These are phyloP conservation scores for Lasiosphaeria miniovina DNA, from an alignment of 495 filamentous ascomycete species.

Conservation along the genomic window DNA sequence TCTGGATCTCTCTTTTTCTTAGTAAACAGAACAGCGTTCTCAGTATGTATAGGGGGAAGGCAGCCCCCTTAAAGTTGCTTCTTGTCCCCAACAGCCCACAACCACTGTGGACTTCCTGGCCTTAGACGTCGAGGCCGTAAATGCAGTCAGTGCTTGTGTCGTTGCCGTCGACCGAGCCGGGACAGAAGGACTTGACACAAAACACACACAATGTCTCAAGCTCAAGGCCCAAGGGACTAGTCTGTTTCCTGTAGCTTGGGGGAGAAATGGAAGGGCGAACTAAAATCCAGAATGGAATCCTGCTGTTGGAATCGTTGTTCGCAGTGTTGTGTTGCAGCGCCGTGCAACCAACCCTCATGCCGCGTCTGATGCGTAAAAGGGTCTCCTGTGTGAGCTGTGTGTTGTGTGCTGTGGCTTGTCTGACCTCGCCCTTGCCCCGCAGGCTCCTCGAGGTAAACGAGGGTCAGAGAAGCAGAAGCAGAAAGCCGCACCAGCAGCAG, in stretches of 20 bases:
- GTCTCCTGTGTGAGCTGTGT: conserved; percentile 7
- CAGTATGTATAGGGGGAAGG: no score
- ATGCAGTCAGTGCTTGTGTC: not conserved
- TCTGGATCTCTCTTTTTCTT: no score
- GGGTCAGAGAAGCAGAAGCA: conserved; percentile 1
- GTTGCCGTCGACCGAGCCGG: conserved; percentile 12
- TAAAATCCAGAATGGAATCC: conserved; percentile 5
- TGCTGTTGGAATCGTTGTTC: conserved; percentile 10
- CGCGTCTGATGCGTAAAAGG: conserved; percentile 22
- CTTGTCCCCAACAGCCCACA: no score
- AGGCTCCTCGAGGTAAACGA: not conserved
- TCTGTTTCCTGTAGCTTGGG: no score
- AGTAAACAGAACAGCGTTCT: no score
- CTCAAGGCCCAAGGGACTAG: not conserved
- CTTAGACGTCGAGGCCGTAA: no score
- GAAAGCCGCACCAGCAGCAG: not conserved
- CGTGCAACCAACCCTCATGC: conserved; percentile 37
- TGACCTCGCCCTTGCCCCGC: conserved; percentile 15
- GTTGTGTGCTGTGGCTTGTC: conserved; percentile 15
- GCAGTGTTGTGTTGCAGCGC: conserved; percentile 28
- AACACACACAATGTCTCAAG: conserved; percentile 25
- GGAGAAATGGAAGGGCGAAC: no score
- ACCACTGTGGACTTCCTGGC: no score
- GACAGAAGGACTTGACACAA: not conserved
- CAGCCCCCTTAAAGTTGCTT: no score